phyloP scores from a whole-genome alignment of 2,329 filamentous ascomycete species.

The Colletotrichum ledebouriae region DNA sequence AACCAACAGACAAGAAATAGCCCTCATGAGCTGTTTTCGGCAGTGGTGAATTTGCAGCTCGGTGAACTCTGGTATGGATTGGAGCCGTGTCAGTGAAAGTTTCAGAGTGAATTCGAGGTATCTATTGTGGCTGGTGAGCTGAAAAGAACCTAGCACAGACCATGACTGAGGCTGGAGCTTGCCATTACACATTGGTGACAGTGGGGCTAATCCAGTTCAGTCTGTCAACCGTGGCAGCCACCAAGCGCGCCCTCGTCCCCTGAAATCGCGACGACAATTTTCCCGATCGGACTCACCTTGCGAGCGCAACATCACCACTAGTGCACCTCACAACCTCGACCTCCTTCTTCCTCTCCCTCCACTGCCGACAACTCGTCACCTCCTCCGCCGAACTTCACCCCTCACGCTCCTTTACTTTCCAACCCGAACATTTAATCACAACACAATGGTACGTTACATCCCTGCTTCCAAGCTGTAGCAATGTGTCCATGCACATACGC shows the following conservation, averaged over 20 bases:
- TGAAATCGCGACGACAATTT: conserved; percentile 43
- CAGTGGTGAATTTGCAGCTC: too few species aligned
- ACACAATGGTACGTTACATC: conserved; percentile 49
- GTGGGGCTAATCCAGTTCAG: conserved; percentile 13
- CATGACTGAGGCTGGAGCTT: too few species aligned
- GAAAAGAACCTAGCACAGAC: too few species aligned
- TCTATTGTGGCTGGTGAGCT: too few species aligned
- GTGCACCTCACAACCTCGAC: not conserved
- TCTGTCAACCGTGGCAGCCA: conserved; percentile 40
- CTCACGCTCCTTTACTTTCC: conserved; percentile 34
- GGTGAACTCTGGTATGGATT: too few species aligned
- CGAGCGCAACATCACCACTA: not conserved
- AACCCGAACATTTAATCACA: conserved; percentile 2
- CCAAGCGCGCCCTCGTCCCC: conserved; percentile 38
- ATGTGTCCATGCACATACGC: not conserved
- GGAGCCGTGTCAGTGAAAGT: too few species aligned
- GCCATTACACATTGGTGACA: not conserved
- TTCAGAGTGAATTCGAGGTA: too few species aligned
- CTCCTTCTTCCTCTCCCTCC: conserved; percentile 11
- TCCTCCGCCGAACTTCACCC: conserved; percentile 5
- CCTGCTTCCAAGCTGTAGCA: conserved; percentile 5
- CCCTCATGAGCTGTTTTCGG: too few species aligned
- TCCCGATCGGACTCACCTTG: conserved; percentile 34
- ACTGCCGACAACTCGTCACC: not conserved
- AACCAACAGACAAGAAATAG: too few species aligned